phyloP scores from a whole-genome alignment of 352 stramenopile species.

The Pythium angustatum region DNA sequence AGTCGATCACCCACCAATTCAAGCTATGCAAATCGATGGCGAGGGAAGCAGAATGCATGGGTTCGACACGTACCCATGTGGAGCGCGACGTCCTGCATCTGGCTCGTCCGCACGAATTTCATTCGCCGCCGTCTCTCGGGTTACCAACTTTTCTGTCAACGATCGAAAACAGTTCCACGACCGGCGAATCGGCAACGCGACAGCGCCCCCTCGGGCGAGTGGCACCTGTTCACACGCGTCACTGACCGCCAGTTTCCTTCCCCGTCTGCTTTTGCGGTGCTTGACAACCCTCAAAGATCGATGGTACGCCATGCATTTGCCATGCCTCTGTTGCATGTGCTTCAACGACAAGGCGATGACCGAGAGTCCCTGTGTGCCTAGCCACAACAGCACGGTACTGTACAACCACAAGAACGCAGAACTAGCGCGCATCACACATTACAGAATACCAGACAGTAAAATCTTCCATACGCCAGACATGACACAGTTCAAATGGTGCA shows the following conservation, averaged over 20 bases:
- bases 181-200: neutral
- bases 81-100: neutral
- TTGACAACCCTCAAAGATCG: constrained; percentile 12
- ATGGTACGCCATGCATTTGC: neutral
- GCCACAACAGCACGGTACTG: neutral
- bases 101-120: constrained; percentile 25
- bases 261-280: constrained; percentile 25
- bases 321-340: constrained; percentile 15
- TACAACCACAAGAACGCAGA: neutral
- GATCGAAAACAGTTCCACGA: neutral
- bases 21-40: no score
- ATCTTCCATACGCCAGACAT: neutral
- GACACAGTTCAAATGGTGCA: neutral
- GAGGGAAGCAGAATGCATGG: neutral
- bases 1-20: neutral
- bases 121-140: constrained; percentile 16
- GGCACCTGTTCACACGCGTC: constrained; percentile 5
- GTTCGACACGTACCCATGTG: neutral
- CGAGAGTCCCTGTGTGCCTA: no score
- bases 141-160: constrained; percentile 9
- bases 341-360: constrained; percentile 20
- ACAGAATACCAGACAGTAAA: neutral
- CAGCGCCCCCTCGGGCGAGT: neutral
- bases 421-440: constrained; percentile 1
- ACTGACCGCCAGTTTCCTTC: neutral